phyloP scores from a whole-genome alignment of 2,329 filamentous ascomycete genomes.

The Aureobasidium sp. region DNA sequence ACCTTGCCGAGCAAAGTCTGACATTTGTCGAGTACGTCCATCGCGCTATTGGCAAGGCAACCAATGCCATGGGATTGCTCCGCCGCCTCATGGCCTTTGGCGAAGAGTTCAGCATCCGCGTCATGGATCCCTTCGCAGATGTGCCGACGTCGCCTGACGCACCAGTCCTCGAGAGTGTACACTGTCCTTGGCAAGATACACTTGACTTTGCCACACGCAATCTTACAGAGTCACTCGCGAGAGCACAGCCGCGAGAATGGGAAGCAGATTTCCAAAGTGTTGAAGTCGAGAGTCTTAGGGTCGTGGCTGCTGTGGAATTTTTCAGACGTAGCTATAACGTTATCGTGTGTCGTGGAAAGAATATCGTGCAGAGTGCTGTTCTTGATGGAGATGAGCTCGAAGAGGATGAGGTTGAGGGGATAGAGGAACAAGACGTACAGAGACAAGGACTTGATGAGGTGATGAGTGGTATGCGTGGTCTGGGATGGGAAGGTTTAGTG shows the following conservation, averaged over 20 bases:
- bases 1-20: neutral
- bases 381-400: neutral
- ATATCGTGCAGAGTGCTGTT: neutral
- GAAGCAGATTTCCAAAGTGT: neutral
- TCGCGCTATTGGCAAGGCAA: neutral
- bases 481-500: neutral
- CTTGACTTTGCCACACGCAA: neutral
- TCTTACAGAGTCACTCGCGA: neutral
- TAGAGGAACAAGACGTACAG: neutral
- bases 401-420: neutral
- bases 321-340: neutral
- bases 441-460: neutral
- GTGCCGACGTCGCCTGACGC: neutral
- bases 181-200: constrained; percentile 1
- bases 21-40: constrained; percentile 5
- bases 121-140: neutral
- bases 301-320: neutral
- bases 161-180: neutral
- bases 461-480: neutral
- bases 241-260: neutral
- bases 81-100: neutral
- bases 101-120: neutral
- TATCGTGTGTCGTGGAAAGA: neutral
- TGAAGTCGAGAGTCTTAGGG: neutral
- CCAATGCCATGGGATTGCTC: neutral